Percentiles rank a stretch among this genome's conserved stretches.
Conservation (phyloP, 2,329 filamentous ascomycete species). For the Myotisia sp. region DNA sequence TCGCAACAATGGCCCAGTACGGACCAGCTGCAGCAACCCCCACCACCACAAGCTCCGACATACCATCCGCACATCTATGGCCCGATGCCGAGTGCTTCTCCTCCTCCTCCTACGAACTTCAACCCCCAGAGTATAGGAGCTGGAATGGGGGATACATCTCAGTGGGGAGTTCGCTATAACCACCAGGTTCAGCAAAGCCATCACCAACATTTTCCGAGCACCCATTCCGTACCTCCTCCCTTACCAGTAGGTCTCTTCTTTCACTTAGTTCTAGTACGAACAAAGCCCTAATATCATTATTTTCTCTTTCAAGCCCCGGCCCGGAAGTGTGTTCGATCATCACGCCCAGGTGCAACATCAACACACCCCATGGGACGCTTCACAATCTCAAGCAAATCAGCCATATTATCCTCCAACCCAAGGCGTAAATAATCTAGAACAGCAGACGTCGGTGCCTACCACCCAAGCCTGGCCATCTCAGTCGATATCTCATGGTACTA, state of each 20-base stretch:
- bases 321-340: constrained; percentile 20
- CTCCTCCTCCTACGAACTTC: constrained; percentile 9
- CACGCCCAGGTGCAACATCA: constrained; percentile 13
- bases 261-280: too few relatives aligned
- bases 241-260: constrained; percentile 22
- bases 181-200: constrained; percentile 7
- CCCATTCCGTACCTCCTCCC: constrained; percentile 18
- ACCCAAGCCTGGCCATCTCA: constrained; percentile 7
- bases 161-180: constrained; percentile 33
- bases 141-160: constrained; percentile 20
- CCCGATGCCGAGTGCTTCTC: constrained; percentile 17
- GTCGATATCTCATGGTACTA: too few relatives aligned
- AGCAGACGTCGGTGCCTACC: constrained; percentile 11
- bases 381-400: constrained; percentile 6
- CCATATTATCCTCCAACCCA: constrained; percentile 11
- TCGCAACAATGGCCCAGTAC: constrained; percentile 27
- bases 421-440: constrained; percentile 2
- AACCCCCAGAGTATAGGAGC: too few relatives aligned
- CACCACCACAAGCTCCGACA: constrained; percentile 10
- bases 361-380: constrained; percentile 11
- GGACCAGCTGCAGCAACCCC: constrained; percentile 15
- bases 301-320: constrained; percentile 22
- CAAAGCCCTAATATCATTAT: too few relatives aligned
- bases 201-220: constrained; percentile 10
- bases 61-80: constrained; percentile 27